Evolutionary conservation across 345 rosid genomes (phyloP), one percentile per base, ranked within the genome.

Genomic region (Lepidium africanum): DNA sequence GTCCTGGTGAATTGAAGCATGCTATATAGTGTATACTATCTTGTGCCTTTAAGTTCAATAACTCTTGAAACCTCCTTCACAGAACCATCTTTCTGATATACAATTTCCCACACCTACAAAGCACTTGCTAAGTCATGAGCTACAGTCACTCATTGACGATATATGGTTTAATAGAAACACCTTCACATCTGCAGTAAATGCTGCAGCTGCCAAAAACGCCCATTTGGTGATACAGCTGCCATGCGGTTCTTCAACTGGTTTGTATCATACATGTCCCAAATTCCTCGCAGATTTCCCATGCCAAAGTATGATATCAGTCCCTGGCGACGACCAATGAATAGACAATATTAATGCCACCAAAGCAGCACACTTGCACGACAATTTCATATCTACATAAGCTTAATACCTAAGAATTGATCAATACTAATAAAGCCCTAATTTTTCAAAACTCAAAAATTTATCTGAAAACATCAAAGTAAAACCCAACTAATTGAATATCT

Each of bases 1-100:
- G 32, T 14, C 25, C 15, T 49, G 56, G 60, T 32, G 27, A 11
- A 64, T 13, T 63, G 54, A 39, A 50, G 55, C 41, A 37, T 53
- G 55, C 58, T 25, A 42, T 37, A 54, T 23, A 43, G 54, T 25
- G 57, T 38, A 36, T 30, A 54, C 55, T 74, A 84, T 96, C 92
- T 87, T 92, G 79, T 92, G 93, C 96, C 99, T 82, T 94, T 94
- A 42, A 94, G 97, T 80, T 94, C 96, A 97, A 91, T 94, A 54
- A 71, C 93, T 56, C 78, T 94, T 75, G 80, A 53, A 66, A 94
- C 84, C 75, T 87, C 97, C 87, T 86, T 94, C 54, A 94, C 96
- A 10, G 89, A 91, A 60, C 99, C 96, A 82, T 94, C 97, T 85
- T 91, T 94, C 64, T 79, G 75, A 79, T 91, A 94, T n/a, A 89